Conservation (phyloP, 345 rosid genomes). For the Pistacia integerrima region DNA sequence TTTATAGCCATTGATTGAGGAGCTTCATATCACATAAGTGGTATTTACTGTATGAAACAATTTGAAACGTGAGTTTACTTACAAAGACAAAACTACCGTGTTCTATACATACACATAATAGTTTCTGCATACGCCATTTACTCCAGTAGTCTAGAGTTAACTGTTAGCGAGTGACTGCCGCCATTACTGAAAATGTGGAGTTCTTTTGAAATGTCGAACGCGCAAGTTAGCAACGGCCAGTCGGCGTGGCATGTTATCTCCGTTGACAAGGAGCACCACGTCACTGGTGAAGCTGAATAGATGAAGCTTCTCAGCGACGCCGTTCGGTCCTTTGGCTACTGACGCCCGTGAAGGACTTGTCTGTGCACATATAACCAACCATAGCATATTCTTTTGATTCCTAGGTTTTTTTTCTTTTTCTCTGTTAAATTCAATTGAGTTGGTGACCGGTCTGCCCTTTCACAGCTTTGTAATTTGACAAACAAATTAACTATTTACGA, state of each 20-base stretch:
- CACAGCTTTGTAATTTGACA: neutral
- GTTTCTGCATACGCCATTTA: no score
- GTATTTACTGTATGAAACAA: no score
- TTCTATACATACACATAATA: no score
- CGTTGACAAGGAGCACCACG: neutral
- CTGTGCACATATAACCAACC: slow-evolving; percentile 21
- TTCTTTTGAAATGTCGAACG: slow-evolving; percentile 42
- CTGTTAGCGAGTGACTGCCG: neutral
- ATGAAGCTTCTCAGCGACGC: slow-evolving; percentile 31
- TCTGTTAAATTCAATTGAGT: neutral
- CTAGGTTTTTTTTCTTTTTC: neutral
- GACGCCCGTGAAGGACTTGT: slow-evolving; percentile 52
- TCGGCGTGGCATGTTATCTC: slow-evolving; percentile 14
- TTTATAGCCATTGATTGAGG: no score
- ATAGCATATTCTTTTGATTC: neutral
- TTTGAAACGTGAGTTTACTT: no score
- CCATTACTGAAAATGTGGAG: neutral
- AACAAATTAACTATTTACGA: no score
- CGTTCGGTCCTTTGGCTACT: slow-evolving; percentile 34
- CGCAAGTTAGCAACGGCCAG: slow-evolving; percentile 2
- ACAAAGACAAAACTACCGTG: neutral
- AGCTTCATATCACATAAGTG: no score
- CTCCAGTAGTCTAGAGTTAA: no score
- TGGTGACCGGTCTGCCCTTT: neutral
- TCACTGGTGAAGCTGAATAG: slow-evolving; percentile 16